Conservation (phyloP, 2,329 filamentous ascomycete genomes). For the Blumeria hordei region DNA sequence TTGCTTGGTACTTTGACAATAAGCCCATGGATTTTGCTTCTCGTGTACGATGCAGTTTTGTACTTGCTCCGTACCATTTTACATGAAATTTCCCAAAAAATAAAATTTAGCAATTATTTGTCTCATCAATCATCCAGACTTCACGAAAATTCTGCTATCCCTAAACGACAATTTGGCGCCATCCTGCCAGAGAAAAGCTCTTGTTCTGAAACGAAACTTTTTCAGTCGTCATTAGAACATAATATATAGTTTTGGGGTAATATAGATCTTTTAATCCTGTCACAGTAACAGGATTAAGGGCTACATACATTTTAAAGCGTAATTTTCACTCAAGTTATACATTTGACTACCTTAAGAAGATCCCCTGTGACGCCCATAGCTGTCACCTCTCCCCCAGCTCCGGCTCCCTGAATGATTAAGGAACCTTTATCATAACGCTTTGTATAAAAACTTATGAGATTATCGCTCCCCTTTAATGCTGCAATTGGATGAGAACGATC, state of each 20-base stretch:
- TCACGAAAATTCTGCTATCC: too few species aligned
- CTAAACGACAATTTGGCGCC: too few species aligned
- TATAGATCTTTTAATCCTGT: slow-evolving; percentile 6
- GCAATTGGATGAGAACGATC: slow-evolving; percentile 80
- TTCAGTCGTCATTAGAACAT: too few species aligned
- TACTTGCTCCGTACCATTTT: slow-evolving; percentile 33
- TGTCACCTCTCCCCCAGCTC: slow-evolving; percentile 83
- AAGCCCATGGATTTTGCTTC: slow-evolving; percentile 34
- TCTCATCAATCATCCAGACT: too few species aligned
- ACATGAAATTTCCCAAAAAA: slow-evolving; percentile 28
- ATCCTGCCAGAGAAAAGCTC: too few species aligned
- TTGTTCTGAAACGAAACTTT: too few species aligned
- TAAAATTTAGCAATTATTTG: too few species aligned
- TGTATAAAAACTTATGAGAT: slow-evolving; percentile 97
- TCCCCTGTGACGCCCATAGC: slow-evolving; percentile 96
- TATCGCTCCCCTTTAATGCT: slow-evolving; percentile 86
- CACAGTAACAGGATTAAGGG: neutral
- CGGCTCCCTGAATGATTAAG: slow-evolving; percentile 81
- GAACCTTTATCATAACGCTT: slow-evolving; percentile 80
- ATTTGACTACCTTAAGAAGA: slow-evolving; percentile 63
- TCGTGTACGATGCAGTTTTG: slow-evolving; percentile 37
- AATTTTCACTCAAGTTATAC: slow-evolving; percentile 16
- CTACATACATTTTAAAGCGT: neutral
- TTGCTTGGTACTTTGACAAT: slow-evolving; percentile 34
- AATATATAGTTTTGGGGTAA: neutral